phyloP scores from a whole-genome alignment of 208 protist species.

The Wallacemonas sp. region DNA sequence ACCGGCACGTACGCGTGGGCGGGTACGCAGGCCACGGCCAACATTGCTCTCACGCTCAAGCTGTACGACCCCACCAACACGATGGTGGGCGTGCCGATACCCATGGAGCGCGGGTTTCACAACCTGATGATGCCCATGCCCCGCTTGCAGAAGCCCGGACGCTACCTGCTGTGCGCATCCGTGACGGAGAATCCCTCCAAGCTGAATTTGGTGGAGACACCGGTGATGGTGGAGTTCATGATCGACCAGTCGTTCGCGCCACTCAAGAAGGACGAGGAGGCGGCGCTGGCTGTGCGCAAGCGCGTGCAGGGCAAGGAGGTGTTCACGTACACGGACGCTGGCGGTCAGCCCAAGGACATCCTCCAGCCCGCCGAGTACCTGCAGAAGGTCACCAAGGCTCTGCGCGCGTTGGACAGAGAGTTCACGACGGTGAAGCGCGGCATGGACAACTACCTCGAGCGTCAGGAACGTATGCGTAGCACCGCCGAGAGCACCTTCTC shows the following conservation, averaged over 20 bases:
- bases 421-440: constrained; percentile 15
- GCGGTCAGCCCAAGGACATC: constrained; percentile 62
- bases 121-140: constrained; percentile 17
- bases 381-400: constrained; percentile 24
- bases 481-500: constrained; percentile 83
- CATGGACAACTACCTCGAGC: constrained; percentile 13
- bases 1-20: constrained; percentile 54
- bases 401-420: constrained; percentile 19
- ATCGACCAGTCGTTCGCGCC: constrained; percentile 22
- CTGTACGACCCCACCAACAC: constrained; percentile 10
- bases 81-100: not conserved
- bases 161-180: constrained; percentile 30
- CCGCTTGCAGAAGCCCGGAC: not conserved
- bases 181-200: constrained; percentile 16
- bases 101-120: constrained; percentile 18
- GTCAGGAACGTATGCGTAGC: constrained; percentile 48
- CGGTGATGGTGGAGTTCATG: constrained; percentile 23
- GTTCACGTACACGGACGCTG: constrained; percentile 60
- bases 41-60: not conserved
- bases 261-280: constrained; percentile 6
- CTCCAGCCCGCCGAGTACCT: constrained; percentile 62
- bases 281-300: constrained; percentile 26
- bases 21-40: not conserved
- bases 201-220: not conserved
- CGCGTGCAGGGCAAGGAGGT: constrained; percentile 63